A percentile compares a stretch with the other conserved stretches of the same genome.
phyloP scores from a whole-genome alignment of 192 early-diverging fungal species.

The Lobosporangium transversale region DNA sequence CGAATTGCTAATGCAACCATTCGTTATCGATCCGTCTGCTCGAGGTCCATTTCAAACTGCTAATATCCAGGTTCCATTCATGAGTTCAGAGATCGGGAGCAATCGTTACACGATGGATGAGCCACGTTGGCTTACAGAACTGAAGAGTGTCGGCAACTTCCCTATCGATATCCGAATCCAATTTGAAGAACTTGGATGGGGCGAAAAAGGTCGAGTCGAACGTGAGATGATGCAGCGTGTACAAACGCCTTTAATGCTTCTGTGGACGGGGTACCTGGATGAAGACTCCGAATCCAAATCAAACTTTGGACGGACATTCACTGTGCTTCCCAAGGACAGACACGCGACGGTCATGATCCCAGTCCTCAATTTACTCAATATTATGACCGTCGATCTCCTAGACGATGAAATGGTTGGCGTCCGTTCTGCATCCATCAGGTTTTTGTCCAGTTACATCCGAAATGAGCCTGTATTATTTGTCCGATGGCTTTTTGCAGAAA shows the following conservation, averaged over 20 bases:
- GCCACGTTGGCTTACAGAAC: constrained; percentile 58
- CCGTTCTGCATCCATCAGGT: constrained; percentile 51
- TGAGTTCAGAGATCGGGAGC: constrained; percentile 62
- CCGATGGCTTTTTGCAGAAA: constrained; percentile 60
- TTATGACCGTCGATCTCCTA: constrained; percentile 61
- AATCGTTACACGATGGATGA: constrained; percentile 64
- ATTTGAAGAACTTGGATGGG: constrained; percentile 65
- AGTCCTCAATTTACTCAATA: constrained; percentile 54
- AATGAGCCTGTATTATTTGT: constrained; percentile 66
- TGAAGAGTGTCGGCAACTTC: constrained; percentile 59
- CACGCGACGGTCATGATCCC: constrained; percentile 54
- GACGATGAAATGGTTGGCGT: constrained; percentile 61
- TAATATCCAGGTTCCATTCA: constrained; percentile 60
- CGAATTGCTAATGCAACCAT: constrained; percentile 56
- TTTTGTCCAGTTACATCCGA: constrained; percentile 60
- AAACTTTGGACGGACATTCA: constrained; percentile 37
- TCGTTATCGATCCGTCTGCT: constrained; percentile 57
- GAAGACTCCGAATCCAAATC: constrained; percentile 53
- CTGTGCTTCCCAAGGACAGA: constrained; percentile 28
- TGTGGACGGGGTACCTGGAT: constrained; percentile 62
- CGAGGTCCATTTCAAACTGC: constrained; percentile 59
- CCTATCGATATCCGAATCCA: constrained; percentile 59
- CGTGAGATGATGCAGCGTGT: constrained; percentile 54
- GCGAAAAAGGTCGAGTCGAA: constrained; percentile 59
- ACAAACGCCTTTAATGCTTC: constrained; percentile 57